These are phyloP conservation scores for Yarrowia yakushimensis DNA, from an alignment of 805 yeast genomes.

Conservation along the genomic window DNA sequence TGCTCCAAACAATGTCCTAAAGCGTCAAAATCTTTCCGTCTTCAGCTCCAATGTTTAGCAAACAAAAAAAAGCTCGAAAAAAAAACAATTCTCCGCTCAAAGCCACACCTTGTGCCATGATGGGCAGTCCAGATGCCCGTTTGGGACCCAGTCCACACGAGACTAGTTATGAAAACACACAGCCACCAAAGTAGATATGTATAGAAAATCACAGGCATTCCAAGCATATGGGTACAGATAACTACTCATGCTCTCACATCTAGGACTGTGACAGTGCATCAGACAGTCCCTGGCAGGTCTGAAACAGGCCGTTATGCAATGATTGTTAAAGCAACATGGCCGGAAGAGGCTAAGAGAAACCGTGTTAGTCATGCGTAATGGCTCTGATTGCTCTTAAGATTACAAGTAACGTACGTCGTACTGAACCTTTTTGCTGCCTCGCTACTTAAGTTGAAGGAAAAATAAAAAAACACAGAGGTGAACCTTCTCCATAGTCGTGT, in stretches of 20 bases:
- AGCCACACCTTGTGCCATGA: neutral
- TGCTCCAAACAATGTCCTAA: too few species aligned
- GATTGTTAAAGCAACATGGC: neutral
- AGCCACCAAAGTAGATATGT: neutral
- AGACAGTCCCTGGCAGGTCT: neutral
- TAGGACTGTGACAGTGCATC: neutral
- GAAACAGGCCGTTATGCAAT: neutral
- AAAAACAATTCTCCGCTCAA: too few species aligned
- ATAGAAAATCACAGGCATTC: too few species aligned
- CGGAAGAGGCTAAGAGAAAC: neutral
- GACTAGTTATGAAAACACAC: neutral
- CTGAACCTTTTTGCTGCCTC: neutral
- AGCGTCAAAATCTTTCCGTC: too few species aligned
- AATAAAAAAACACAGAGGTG: neutral
- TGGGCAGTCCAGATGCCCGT: neutral
- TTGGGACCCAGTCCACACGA: neutral
- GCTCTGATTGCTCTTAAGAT: too few species aligned
- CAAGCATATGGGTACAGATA: too few species aligned
- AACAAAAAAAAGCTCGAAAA: too few species aligned
- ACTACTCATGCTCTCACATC: neutral
- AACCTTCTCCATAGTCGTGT: neutral
- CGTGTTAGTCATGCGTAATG: neutral
- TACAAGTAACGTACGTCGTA: too few species aligned
- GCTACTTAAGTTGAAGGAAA: neutral
- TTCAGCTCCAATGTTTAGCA: too few species aligned